Evolutionary conservation across 371 early-diverging fungal genomes (phyloP), one percentile per base, ranked within the genome.

Genomic region (Circinella umbellata): DNA sequence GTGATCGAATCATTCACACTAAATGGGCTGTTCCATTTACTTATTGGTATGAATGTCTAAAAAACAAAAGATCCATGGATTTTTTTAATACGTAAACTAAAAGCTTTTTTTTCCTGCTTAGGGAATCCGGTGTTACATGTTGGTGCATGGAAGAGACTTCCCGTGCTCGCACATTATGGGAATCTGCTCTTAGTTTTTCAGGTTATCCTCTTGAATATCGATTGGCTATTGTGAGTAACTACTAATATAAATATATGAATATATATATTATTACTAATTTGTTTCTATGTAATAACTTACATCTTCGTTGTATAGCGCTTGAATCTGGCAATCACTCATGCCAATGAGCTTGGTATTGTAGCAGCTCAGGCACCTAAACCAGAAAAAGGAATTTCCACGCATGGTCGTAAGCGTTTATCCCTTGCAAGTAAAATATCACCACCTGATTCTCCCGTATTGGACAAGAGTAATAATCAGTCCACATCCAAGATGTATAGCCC

Each of bases 11-110:
- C 54, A 69, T 69, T 20, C 74, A 85, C 27, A 80, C 87, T 18
- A 85, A 81, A 48, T 90, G 88, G 88, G 72, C 88, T 14, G 78
- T 86, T 4, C 90, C 90, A 3, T 90, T 86, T 69, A 82, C 90
- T 27, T 88, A 82, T 69, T 90, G 89, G 84, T 77, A 84, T 80
- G 13, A 57, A 57, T 27, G 8, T 57, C 0, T 57, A n/a, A 54
- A 42, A 15, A 17, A 36, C 51, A 38, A 27, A 27, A 36, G 1
- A 27, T 34, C 34, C 20, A 42, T 42, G 42, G 6, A 42, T 42
- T 42, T 57, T 55, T 57, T 57, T 1, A 39, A 47, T 49, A 51
- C 42, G 27, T 42, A 11, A 11, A 9, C 9, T 42, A 11, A 42
- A 42, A 42, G 42, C 42, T 9, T 42, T 11, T 11, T 51, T 13